A percentile compares a stretch with the other conserved stretches of the same genome.
These are phyloP conservation scores for Colletotrichum sansevieriae DNA, from an alignment of 2,329 filamentous ascomycete species.

Conservation along the genomic window DNA sequence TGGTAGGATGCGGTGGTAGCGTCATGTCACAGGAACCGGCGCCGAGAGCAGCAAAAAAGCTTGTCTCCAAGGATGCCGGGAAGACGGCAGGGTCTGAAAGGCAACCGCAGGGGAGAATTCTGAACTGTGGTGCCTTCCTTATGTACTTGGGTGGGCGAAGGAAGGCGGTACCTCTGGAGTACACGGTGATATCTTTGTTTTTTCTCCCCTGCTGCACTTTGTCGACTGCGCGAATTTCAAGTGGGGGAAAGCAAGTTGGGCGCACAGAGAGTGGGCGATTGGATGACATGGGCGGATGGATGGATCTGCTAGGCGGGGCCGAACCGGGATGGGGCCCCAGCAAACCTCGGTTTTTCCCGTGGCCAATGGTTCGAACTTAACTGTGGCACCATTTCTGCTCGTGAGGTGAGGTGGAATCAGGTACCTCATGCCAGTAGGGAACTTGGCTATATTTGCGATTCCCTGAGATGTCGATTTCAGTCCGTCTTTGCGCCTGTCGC, in stretches of 20 bases:
- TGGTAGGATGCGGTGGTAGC: constrained; percentile 16
- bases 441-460: not conserved
- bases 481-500: constrained; percentile 7
- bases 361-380: constrained; percentile 15
- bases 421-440: constrained; percentile 28
- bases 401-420: not conserved
- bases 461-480: not conserved
- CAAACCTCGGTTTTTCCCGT: constrained; percentile 20
- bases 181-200: no score
- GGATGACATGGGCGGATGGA: constrained; percentile 25
- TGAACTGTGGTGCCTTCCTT: not conserved
- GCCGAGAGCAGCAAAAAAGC: constrained; percentile 38
- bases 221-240: not conserved
- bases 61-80: constrained; percentile 42
- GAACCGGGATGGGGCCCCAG: constrained; percentile 19
- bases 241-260: constrained; percentile 1
- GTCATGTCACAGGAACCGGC: constrained; percentile 35
- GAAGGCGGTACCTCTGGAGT: no score
- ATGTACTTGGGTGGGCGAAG: no score
- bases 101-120: constrained; percentile 24
- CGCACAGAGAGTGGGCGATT: constrained; percentile 26
- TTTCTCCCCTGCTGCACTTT: no score
- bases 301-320: not conserved
- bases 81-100: constrained; percentile 39
- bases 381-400: not conserved